Conservation (phyloP, 208 protist species). For the Novymonas esmeraldas region DNA sequence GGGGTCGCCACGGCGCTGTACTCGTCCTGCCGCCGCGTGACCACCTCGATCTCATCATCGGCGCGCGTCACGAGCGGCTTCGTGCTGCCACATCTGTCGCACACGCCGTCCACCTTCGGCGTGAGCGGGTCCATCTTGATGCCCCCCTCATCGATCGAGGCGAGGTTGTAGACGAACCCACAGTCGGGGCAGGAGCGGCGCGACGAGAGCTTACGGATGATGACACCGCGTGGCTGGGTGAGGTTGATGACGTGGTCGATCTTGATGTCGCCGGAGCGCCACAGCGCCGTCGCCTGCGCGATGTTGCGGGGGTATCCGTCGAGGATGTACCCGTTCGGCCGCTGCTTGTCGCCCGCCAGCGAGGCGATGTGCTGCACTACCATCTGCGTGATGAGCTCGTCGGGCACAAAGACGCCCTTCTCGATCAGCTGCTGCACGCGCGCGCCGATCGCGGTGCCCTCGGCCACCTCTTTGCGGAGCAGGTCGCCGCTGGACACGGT, state of each 20-base stretch:
- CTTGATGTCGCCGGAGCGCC: conserved; percentile 44
- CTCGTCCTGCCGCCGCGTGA: conserved; percentile 58
- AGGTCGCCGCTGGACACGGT: conserved; percentile 94
- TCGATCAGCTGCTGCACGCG: conserved; percentile 60
- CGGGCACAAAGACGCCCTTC: conserved; percentile 74
- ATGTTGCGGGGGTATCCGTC: conserved; percentile 94
- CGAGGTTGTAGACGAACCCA: conserved; percentile 78
- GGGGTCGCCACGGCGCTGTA: conserved; percentile 66
- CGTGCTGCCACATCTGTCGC: conserved; percentile 74
- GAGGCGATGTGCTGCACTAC: conserved; percentile 43
- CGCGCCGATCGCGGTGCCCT: conserved; percentile 42
- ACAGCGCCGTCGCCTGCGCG: conserved; percentile 74
- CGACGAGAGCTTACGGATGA: conserved; percentile 72
- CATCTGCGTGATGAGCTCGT: conserved; percentile 75
- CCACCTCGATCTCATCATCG: conserved; percentile 68
- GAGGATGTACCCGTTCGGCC: conserved; percentile 79
- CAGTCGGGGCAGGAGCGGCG: conserved; percentile 73
- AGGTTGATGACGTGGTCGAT: conserved; percentile 85
- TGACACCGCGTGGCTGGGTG: conserved; percentile 70
- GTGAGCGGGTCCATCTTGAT: conserved; percentile 83
- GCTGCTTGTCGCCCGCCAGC: conserved; percentile 11
- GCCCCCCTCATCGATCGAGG: conserved; percentile 66
- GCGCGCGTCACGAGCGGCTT: conserved; percentile 62
- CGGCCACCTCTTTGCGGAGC: conserved; percentile 79
- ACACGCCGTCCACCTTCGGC: conserved; percentile 76